Evolutionary conservation across 2,329 filamentous ascomycete genomes (phyloP).

Genomic region (Thielaviopsis euricoi): DNA sequence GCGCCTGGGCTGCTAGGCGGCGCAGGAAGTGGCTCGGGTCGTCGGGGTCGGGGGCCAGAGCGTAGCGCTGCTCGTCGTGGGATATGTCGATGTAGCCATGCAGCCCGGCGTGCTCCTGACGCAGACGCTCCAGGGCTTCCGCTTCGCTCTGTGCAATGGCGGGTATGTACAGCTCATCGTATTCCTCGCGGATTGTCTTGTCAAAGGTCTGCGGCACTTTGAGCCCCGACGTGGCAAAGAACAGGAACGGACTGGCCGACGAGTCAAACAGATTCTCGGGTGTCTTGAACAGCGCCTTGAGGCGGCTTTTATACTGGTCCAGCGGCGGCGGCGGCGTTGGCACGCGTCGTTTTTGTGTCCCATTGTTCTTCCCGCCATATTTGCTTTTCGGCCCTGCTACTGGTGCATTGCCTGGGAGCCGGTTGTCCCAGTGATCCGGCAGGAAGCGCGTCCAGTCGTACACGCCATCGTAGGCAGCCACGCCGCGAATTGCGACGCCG

Average conservation of each 20-base stretch:
- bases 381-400: neutral
- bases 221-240: conserved; percentile 38
- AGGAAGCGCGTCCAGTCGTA: conserved; percentile 49
- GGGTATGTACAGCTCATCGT: neutral
- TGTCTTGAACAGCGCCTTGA: conserved; percentile 28
- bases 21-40: conserved; percentile 6
- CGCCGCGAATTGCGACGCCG: conserved; percentile 32
- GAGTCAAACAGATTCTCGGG: conserved; percentile 39
- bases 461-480: conserved; percentile 41
- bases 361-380: neutral
- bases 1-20: neutral
- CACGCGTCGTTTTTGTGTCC: neutral
- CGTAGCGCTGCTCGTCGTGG: conserved; percentile 6
- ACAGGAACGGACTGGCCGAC: conserved; percentile 40
- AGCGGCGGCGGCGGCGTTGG: neutral
- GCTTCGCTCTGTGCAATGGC: neutral
- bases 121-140: neutral
- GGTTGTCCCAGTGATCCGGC: conserved; percentile 32
- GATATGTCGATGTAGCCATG: conserved; percentile 8
- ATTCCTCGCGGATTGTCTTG: conserved; percentile 13
- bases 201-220: conserved; percentile 29
- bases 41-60: neutral
- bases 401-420: too few relatives aligned
- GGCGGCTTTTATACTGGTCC: conserved; percentile 12
- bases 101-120: neutral